A percentile compares a stretch with the other conserved stretches of the same genome.
These are phyloP conservation scores for Trypanosoma grayi DNA, from an alignment of 208 protist species.

Conservation along the genomic window DNA sequence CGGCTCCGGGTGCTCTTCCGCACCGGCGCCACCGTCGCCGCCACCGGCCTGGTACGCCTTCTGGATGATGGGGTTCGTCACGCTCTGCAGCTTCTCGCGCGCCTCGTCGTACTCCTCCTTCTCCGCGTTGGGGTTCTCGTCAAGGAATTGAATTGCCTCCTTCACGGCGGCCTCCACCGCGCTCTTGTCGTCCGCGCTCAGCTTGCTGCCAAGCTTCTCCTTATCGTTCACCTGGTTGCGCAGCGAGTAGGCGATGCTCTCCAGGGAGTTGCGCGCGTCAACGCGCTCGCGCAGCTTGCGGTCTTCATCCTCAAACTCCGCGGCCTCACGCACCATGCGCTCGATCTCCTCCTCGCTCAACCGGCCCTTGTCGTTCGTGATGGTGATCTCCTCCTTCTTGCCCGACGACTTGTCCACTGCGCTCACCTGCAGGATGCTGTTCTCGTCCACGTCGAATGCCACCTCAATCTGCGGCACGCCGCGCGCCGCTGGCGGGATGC, in stretches of 20 bases:
- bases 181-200: slow-evolving; percentile 89
- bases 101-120: slow-evolving; percentile 93
- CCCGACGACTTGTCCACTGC: slow-evolving; percentile 94
- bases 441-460: slow-evolving; percentile 98
- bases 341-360: slow-evolving; percentile 96
- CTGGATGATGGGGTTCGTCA: slow-evolving; percentile 96
- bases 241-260: slow-evolving; percentile 87
- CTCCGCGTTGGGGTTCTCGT: slow-evolving; percentile 93
- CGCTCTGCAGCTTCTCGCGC: slow-evolving; percentile 90
- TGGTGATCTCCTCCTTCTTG: slow-evolving; percentile 85
- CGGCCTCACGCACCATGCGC: slow-evolving; percentile 94
- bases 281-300: slow-evolving; percentile 74
- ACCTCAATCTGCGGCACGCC: slow-evolving; percentile 98
- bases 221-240: slow-evolving; percentile 57
- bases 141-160: slow-evolving; percentile 93
- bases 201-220: slow-evolving; percentile 88
- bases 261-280: slow-evolving; percentile 92
- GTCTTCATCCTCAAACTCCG: slow-evolving; percentile 93
- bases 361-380: slow-evolving; percentile 97
- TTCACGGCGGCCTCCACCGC: slow-evolving; percentile 84
- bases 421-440: slow-evolving; percentile 96
- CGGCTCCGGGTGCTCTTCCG: slow-evolving; percentile 33
- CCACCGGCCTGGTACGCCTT: slow-evolving; percentile 71
- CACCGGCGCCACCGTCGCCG: slow-evolving; percentile 32
- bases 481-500: slow-evolving; percentile 72